Conservation (phyloP, 306 rosid species). For the Castanospermum australe region DNA sequence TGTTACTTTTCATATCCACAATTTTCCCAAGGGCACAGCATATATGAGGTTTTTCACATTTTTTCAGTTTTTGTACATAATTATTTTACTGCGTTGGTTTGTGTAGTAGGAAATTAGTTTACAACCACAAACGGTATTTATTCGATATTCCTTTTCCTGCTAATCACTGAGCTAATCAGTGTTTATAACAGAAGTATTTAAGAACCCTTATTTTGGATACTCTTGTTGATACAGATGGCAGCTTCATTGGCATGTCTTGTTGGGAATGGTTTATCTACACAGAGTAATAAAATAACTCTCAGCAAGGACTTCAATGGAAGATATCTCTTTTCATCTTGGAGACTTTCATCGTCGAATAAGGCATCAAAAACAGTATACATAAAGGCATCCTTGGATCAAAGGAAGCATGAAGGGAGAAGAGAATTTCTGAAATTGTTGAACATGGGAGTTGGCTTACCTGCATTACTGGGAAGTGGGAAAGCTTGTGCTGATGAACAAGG, state of each 20-base stretch:
- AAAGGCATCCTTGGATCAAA: conserved; percentile 62
- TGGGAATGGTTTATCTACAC: conserved; percentile 66
- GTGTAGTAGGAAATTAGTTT: background rate
- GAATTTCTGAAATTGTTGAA: conserved; percentile 73
- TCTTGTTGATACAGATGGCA: conserved; percentile 51
- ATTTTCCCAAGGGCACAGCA: background rate
- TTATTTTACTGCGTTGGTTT: background rate
- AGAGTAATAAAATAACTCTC: conserved; percentile 44
- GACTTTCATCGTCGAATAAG: conserved; percentile 43
- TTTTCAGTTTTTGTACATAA: background rate
- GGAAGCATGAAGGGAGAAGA: conserved; percentile 73
- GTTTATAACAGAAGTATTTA: background rate
- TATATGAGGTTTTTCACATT: background rate
- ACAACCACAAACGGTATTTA: background rate
- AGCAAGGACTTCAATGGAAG: conserved; percentile 59
- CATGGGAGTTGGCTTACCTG: conserved; percentile 61
- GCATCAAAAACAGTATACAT: conserved; percentile 39
- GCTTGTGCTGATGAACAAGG: conserved; percentile 95
- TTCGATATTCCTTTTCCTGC: background rate
- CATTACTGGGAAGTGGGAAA: conserved; percentile 62
- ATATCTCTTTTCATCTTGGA: conserved; percentile 37
- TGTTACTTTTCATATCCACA: background rate
- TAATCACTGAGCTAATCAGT: background rate
- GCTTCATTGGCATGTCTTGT: conserved; percentile 77
- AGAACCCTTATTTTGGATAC: background rate